Evolutionary conservation across 306 rosid genomes (phyloP).

Genomic region (Fragaria iinumae): DNA sequence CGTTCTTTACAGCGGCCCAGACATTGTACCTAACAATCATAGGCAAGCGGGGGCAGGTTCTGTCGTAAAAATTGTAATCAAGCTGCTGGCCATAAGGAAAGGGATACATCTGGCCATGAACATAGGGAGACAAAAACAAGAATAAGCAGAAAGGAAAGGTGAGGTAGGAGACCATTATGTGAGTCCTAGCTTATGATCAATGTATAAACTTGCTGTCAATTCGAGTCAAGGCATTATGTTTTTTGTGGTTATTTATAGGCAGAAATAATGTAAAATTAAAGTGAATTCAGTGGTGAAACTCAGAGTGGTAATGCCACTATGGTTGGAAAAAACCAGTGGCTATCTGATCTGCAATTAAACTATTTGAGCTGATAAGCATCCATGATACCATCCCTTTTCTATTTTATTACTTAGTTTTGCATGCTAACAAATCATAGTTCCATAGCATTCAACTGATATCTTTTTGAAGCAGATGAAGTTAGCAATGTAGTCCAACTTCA

Average conservation of each 20-base stretch:
- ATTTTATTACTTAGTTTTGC: not conserved
- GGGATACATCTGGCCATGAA: conserved; percentile 28
- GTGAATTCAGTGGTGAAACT: conserved; percentile 29
- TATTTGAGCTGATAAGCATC: conserved; percentile 14
- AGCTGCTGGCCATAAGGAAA: conserved; percentile 30
- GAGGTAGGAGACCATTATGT: conserved; percentile 19
- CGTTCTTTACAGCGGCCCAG: conserved; percentile 47
- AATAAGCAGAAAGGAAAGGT: conserved; percentile 17
- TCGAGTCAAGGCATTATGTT: not conserved
- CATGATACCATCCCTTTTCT: conserved; percentile 14
- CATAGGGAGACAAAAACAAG: conserved; percentile 22
- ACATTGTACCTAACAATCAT: conserved; percentile 40
- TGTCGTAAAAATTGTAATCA: conserved; percentile 39
- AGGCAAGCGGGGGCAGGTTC: conserved; percentile 49
- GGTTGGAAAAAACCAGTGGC: conserved; percentile 21
- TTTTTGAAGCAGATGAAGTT: not conserved
- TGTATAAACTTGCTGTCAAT: not conserved
- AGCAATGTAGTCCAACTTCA: conserved; percentile 3
- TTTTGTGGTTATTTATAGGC: conserved; percentile 37
- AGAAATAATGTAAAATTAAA: not conserved
- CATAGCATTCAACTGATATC: conserved; percentile 2
- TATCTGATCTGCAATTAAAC: conserved; percentile 15
- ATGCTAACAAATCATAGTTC: not conserved
- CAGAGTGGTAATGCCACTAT: conserved; percentile 44
- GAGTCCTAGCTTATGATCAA: conserved; percentile 32